phyloP scores from a whole-genome alignment of 2,329 filamentous ascomycete species.

The Torrubiella hemipterigena region DNA sequence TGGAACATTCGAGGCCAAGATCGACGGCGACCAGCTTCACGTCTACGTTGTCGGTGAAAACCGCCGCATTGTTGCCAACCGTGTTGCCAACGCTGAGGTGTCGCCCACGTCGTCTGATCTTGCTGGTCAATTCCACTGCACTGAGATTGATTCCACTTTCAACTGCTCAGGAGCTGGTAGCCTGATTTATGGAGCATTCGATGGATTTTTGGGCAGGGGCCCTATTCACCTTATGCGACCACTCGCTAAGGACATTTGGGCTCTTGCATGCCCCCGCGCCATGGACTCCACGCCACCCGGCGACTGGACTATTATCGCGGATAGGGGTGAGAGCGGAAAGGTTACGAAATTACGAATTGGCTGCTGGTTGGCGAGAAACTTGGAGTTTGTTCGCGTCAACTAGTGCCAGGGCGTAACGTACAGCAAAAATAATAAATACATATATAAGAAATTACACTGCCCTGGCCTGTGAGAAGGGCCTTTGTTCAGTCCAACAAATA shows the following conservation, averaged over 20 bases:
- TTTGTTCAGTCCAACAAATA: too few species aligned
- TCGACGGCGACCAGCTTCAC: conserved; percentile 17
- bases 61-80: conserved; percentile 2
- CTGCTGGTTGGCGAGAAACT: conserved; percentile 25
- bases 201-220: conserved; percentile 27
- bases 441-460: too few species aligned
- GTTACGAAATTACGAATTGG: conserved; percentile 19
- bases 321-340: conserved; percentile 11
- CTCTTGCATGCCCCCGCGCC: conserved; percentile 22
- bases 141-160: conserved; percentile 24
- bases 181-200: conserved; percentile 27
- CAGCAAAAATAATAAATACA: too few species aligned
- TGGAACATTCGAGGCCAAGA: conserved; percentile 11
- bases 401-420: too few species aligned
- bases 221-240: conserved; percentile 22
- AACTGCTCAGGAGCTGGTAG: conserved; percentile 18
- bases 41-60: conserved; percentile 15
- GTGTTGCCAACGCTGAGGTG: not conserved
- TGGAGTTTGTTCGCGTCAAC: conserved; percentile 7
- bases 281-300: conserved; percentile 28
- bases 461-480: too few species aligned
- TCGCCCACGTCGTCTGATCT: conserved; percentile 12
- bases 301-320: conserved; percentile 28
- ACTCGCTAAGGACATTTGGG: conserved; percentile 26
- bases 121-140: conserved; percentile 21